Percentiles rank a stretch among this genome's conserved stretches.
phyloP scores from a whole-genome alignment of 1,139 yeast genomes.

The Zygotorulaspora mrakii region DNA sequence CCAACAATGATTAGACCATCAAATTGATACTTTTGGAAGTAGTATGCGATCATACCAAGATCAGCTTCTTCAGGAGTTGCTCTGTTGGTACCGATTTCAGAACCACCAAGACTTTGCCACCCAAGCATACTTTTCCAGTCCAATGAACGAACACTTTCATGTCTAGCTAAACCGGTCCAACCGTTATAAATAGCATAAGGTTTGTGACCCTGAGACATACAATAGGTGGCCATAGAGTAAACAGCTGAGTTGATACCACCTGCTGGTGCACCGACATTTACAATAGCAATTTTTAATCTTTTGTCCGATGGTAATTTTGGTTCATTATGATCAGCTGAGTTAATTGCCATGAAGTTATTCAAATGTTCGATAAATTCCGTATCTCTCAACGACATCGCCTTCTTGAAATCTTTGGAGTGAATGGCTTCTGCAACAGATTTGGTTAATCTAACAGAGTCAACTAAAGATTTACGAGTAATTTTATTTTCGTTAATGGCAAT shows the following conservation, averaged over 20 bases:
- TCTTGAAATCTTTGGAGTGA: slow-evolving; percentile 68
- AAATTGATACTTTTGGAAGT: slow-evolving; percentile 78
- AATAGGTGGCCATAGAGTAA: slow-evolving; percentile 85
- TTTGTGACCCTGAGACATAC: slow-evolving; percentile 85
- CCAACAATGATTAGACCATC: slow-evolving; percentile 89
- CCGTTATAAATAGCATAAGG: slow-evolving; percentile 89
- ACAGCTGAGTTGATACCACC: slow-evolving; percentile 94
- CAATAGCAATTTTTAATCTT: slow-evolving; percentile 63
- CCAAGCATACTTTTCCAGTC: slow-evolving; percentile 84
- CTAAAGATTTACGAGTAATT: slow-evolving; percentile 74
- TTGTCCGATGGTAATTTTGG: slow-evolving; percentile 49
- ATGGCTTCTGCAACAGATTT: slow-evolving; percentile 86
- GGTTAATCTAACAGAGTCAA: slow-evolving; percentile 85
- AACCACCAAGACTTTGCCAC: slow-evolving; percentile 91
- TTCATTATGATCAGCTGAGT: slow-evolving; percentile 61
- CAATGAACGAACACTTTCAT: slow-evolving; percentile 70
- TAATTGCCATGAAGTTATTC: slow-evolving; percentile 63
- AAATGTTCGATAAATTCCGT: slow-evolving; percentile 80
- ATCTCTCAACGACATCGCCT: slow-evolving; percentile 84
- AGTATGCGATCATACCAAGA: slow-evolving; percentile 83
- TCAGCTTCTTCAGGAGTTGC: slow-evolving; percentile 73
- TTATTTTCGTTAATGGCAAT: slow-evolving; percentile 87
- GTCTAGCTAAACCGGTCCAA: slow-evolving; percentile 81
- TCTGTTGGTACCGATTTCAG: slow-evolving; percentile 93
- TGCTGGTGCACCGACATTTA: slow-evolving; percentile 95